phyloP scores from a whole-genome alignment of 202 grass and related monocot genomes.

The Saccharum hybrid region DNA sequence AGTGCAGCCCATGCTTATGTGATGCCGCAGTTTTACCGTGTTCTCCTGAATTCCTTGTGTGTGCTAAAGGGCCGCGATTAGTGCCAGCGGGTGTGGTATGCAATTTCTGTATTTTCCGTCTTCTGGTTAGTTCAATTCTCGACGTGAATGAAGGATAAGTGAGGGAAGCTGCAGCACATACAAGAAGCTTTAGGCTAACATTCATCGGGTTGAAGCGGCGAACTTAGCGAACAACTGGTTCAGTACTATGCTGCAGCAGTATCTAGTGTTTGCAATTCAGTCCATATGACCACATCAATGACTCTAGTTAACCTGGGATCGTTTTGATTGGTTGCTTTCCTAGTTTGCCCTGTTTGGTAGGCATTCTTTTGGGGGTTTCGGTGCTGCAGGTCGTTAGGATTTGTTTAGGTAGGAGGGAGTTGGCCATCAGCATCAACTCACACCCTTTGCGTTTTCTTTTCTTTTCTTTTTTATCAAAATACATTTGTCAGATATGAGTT shows the following conservation, averaged over 20 bases:
- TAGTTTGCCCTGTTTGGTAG: slow-evolving; percentile 1
- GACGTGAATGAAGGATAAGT: neutral
- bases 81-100: neutral
- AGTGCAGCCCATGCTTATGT: neutral
- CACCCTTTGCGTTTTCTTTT: neutral
- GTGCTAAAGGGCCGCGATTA: neutral
- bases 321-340: neutral
- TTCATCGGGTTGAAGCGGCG: slow-evolving; percentile 12
- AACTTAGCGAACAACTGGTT: neutral
- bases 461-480: neutral
- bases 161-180: neutral
- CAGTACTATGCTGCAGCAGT: neutral
- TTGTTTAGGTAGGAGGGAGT: slow-evolving; percentile 40
- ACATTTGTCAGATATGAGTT: neutral
- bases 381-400: slow-evolving; percentile 20
- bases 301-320: neutral
- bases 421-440: slow-evolving; percentile 29
- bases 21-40: neutral
- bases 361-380: neutral
- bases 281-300: neutral
- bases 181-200: neutral
- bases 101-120: neutral
- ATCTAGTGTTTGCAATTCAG: neutral
- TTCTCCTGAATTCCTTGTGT: neutral
- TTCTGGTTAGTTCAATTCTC: neutral